Conservation (phyloP, 2,329 filamentous ascomycete genomes). For the Pseudonectria foliicola region DNA sequence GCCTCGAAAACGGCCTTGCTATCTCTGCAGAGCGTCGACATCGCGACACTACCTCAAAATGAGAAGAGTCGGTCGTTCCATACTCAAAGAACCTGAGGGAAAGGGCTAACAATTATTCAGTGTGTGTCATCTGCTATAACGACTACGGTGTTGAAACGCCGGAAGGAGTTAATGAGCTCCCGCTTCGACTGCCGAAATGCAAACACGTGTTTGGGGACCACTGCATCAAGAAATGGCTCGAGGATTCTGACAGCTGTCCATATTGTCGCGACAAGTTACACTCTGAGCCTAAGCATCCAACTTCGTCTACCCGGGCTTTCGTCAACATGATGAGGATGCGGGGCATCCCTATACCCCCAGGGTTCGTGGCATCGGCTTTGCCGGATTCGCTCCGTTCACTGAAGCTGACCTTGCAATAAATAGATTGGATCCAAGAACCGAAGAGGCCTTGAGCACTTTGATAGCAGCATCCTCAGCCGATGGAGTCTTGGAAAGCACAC, state of each 20-base stretch:
- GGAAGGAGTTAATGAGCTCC: constrained; percentile 50
- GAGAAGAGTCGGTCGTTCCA: constrained; percentile 38
- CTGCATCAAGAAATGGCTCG: constrained; percentile 60
- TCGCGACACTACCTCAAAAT: constrained; percentile 36
- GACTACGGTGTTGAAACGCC: constrained; percentile 50
- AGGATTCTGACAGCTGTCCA: constrained; percentile 55
- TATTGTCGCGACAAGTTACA: constrained; percentile 57
- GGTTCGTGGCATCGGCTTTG: constrained; percentile 12
- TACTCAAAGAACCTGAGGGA: background rate
- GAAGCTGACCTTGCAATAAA: constrained; percentile 7
- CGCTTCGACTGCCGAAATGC: constrained; percentile 53
- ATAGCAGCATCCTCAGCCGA: constrained; percentile 7
- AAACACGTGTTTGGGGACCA: constrained; percentile 57
- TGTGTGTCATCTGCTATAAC: constrained; percentile 58
- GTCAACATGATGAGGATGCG: constrained; percentile 25
- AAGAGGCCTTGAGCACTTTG: constrained; percentile 16
- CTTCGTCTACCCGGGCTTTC: constrained; percentile 20
- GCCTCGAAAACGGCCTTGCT: constrained; percentile 41
- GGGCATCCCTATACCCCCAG: constrained; percentile 13
- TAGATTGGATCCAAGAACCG: constrained; percentile 9
- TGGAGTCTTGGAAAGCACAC: constrained; percentile 8
- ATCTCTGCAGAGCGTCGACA: constrained; percentile 39
- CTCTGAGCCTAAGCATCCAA: constrained; percentile 33
- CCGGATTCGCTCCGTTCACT: background rate
- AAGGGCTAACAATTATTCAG: constrained; percentile 28